Base-by-base conservation (phyloP, 1,284 basidiomycete genomes). In the Fomitopsis schrenkii region DNA sequence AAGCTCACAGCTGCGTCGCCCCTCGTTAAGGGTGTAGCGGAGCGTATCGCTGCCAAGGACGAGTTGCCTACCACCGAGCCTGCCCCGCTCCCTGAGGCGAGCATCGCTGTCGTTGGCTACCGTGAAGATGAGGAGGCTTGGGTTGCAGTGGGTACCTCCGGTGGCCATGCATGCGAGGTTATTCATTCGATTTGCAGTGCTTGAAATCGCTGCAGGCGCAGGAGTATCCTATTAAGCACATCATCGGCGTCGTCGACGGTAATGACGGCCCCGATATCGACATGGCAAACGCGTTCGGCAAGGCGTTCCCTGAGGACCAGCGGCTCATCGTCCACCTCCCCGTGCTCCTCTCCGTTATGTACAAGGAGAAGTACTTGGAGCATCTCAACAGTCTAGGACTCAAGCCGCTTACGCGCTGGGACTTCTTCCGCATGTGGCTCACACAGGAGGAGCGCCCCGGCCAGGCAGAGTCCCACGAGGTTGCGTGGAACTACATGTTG, bases 241-340 rank as follows among this genome's bases (percentile, higher is more conserved):
- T 67, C 54, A 61, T 67, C 35, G 62, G 62, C 45, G 66, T 67
- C 36, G 64, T 67, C 9, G 66, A 67, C 59, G 66, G 66, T 10
- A 65, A 67, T 56, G 64, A 65, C 19, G 45, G 53, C 10, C 59
- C 66, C 12, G 66, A 65, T 36, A 22, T 63, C 19, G 62, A 55
- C 52, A 67, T 67, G 66, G 61, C 62, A 3, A 44, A 58, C 14
- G 58, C 66, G 10, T 67, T 67, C 54, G 60, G 61, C 15, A 63
- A 57, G 40, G 64, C 66, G 1, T 67, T 67, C 58, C 62, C 64
- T 3, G 64, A 67, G 56, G 60, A 64, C 17, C 59, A 67, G 55
- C 59, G 62, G 5, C 59, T 63, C 46, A 60, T 65, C 61, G 63
- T 64, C 3, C 62, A 67, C 45, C 55, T 67, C 15, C 65, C 65